Percentiles rank a stretch among this genome's conserved stretches.
These are phyloP conservation scores for Ulvella scutata DNA, from an alignment of 139 green algal species.

Conservation along the genomic window DNA sequence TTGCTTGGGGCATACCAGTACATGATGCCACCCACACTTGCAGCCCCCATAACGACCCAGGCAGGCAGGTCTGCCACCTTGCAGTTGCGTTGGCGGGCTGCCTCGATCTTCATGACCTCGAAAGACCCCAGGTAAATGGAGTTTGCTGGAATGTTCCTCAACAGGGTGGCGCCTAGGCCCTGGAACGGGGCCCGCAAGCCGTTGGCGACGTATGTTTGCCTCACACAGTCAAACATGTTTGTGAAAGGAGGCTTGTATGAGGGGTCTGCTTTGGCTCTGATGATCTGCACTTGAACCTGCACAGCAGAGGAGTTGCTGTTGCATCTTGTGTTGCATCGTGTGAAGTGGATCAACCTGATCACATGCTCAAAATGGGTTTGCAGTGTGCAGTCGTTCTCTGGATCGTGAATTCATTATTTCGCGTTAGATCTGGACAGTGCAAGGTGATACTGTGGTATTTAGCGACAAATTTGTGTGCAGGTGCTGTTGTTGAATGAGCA, in stretches of 20 bases:
- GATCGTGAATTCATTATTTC: too few relatives aligned
- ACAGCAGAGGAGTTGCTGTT: too few relatives aligned
- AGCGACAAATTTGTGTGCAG: too few relatives aligned
- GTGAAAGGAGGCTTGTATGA: constrained; percentile 79
- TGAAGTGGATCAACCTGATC: too few relatives aligned
- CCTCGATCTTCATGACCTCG: constrained; percentile 64
- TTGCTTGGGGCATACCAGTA: too few relatives aligned
- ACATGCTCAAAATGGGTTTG: too few relatives aligned
- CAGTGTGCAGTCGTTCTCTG: too few relatives aligned
- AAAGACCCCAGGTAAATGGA: constrained; percentile 87
- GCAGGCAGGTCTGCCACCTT: constrained; percentile 11
- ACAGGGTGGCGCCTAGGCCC: constrained; percentile 62
- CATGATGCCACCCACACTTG: constrained; percentile 57
- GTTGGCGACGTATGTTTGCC: constrained; percentile 44
- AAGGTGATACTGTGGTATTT: too few relatives aligned
- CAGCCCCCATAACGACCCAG: not conserved
- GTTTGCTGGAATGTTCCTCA: constrained; percentile 85
- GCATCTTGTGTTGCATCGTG: too few relatives aligned
- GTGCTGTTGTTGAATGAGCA: too few relatives aligned
- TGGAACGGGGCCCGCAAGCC: constrained; percentile 72
- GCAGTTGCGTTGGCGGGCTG: constrained; percentile 20
- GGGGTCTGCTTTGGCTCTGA: constrained; percentile 55
- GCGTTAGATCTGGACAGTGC: too few relatives aligned
- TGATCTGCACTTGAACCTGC: constrained; percentile 79
- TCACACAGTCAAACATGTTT: constrained; percentile 49